A percentile compares a stretch with the other conserved stretches of the same genome.
phyloP scores from a whole-genome alignment of 2,329 filamentous ascomycete genomes.

The Fusarium sp. region DNA sequence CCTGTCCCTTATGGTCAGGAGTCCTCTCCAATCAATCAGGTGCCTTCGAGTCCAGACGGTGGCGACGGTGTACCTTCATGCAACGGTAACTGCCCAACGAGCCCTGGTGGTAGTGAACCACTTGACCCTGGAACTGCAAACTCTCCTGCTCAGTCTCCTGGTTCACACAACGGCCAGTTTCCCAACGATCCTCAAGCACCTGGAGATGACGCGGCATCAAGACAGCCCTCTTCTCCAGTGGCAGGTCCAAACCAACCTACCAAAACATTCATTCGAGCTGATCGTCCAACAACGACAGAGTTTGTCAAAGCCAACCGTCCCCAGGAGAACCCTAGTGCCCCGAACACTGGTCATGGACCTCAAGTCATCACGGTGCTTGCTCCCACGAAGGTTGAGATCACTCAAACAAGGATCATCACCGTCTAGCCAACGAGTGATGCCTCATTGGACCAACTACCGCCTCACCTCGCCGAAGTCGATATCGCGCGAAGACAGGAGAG shows the following conservation, averaged over 20 bases:
- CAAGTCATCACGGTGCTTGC: conserved; percentile 43
- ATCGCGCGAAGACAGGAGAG: conserved; percentile 5
- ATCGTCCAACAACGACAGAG: conserved; percentile 3
- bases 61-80: background rate
- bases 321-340: background rate
- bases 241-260: background rate
- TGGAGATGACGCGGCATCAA: background rate
- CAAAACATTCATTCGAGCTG: background rate
- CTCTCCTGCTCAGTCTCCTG: background rate
- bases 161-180: background rate
- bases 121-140: background rate
- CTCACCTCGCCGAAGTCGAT: background rate
- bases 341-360: conserved; percentile 3
- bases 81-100: conserved; percentile 12
- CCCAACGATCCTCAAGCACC: background rate
- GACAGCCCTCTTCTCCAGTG: background rate
- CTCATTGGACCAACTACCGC: conserved; percentile 14
- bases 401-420: conserved; percentile 35
- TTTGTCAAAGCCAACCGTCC: background rate
- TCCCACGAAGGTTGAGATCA: conserved; percentile 32
- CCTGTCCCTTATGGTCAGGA: background rate
- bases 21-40: background rate
- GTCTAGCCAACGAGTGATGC: conserved; percentile 23
- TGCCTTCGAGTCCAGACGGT: background rate
- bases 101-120: background rate